Conservation (phyloP, 2,329 filamentous ascomycete species). For the Penicillium frequentans region DNA sequence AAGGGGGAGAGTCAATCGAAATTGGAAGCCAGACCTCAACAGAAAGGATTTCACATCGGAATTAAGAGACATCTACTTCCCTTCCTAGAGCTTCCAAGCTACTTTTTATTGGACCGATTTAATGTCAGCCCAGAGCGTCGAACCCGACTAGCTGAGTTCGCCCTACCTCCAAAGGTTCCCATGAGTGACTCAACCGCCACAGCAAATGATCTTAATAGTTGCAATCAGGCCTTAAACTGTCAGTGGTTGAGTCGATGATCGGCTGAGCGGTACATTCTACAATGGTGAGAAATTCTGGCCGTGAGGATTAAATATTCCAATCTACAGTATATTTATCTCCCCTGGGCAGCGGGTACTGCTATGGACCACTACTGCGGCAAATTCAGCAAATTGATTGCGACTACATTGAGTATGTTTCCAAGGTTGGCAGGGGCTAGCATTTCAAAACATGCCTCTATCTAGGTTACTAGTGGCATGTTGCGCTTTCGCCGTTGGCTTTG, state of each 20-base stretch:
- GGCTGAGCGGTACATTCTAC: too few species aligned
- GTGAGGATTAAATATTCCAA: conserved; percentile 44
- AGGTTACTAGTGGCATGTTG: conserved; percentile 1
- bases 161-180: conserved; percentile 34
- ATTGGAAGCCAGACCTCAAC: not conserved
- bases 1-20: too few species aligned
- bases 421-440: conserved; percentile 37
- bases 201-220: conserved; percentile 37
- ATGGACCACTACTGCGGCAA: conserved; percentile 36
- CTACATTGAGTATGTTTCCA: conserved; percentile 17
- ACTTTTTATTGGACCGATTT: not conserved
- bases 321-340: conserved; percentile 52
- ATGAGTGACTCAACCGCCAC: conserved; percentile 39
- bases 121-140: conserved; percentile 24
- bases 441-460: conserved; percentile 32
- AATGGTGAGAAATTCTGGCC: too few species aligned
- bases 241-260: too few species aligned
- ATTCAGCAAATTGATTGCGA: conserved; percentile 26
- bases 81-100: not conserved
- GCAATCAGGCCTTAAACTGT: conserved; percentile 14
- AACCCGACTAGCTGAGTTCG: conserved; percentile 45
- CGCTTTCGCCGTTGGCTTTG: not conserved
- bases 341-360: conserved; percentile 36
- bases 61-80: not conserved
- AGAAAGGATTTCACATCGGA: not conserved